Conservation (phyloP, 768 basidiomycete genomes). For the Pleurotus giganteus region DNA sequence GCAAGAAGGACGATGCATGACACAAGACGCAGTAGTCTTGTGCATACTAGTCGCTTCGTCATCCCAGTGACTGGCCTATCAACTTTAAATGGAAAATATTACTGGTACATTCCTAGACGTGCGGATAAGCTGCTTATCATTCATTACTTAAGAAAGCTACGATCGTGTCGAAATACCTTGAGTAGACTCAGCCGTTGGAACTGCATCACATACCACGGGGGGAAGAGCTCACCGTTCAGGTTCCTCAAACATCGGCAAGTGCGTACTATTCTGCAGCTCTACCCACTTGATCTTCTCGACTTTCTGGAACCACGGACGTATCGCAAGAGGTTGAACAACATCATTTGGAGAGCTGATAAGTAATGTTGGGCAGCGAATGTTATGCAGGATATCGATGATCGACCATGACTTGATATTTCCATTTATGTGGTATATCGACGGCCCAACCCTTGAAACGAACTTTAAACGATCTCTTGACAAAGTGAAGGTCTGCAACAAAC, state of each 20-base stretch:
- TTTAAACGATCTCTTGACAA: not conserved
- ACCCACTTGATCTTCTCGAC: constrained; percentile 34
- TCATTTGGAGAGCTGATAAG: constrained; percentile 21
- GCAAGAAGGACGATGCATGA: too few species aligned
- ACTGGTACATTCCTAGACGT: too few species aligned
- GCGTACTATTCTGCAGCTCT: constrained; percentile 27
- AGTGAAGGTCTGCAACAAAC: constrained; percentile 6
- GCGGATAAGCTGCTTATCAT: too few species aligned
- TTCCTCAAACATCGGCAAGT: constrained; percentile 21
- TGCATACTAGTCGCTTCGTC: too few species aligned
- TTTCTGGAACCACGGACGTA: constrained; percentile 19
- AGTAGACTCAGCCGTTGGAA: too few species aligned
- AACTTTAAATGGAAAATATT: too few species aligned
- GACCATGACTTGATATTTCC: constrained; percentile 20
- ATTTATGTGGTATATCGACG: constrained; percentile 29
- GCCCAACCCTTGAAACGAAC: constrained; percentile 31
- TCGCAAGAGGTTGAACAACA: constrained; percentile 17
- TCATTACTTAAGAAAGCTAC: too few species aligned
- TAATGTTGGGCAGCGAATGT: constrained; percentile 19
- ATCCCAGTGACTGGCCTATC: too few species aligned
- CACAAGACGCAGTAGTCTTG: too few species aligned
- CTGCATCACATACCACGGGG: too few species aligned
- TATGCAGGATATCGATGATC: constrained; percentile 19
- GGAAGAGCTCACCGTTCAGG: constrained; percentile 16
- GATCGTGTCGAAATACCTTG: too few species aligned